Percentiles rank a stretch among this genome's conserved stretches.
phyloP scores from a whole-genome alignment of 305 asterid genomes.

The Solanum aculeatissimum region DNA sequence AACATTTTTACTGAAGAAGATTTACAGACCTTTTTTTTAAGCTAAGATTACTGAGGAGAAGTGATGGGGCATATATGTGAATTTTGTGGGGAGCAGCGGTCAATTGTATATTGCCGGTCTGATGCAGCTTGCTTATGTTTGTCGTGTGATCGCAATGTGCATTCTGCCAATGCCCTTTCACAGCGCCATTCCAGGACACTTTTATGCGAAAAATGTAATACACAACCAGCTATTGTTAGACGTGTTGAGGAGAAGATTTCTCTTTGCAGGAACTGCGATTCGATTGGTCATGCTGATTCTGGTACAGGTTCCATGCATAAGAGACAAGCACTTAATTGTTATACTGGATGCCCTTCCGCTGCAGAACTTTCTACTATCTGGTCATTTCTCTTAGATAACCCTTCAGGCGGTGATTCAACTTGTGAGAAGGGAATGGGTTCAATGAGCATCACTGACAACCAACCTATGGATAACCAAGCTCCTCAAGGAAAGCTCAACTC shows the following conservation, averaged over 20 bases:
- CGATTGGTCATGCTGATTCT: slow-evolving; percentile 38
- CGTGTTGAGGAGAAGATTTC: slow-evolving; percentile 61
- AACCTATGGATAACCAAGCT: slow-evolving; percentile 18
- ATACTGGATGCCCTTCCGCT: slow-evolving; percentile 86
- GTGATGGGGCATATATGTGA: slow-evolving; percentile 63
- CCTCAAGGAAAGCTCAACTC: slow-evolving; percentile 16
- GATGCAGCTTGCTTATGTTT: slow-evolving; percentile 77
- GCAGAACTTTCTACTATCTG: slow-evolving; percentile 73
- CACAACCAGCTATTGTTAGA: slow-evolving; percentile 57
- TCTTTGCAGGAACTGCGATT: slow-evolving; percentile 76
- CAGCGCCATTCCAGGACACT: slow-evolving; percentile 76
- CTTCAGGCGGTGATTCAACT: slow-evolving; percentile 31
- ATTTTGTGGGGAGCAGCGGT: slow-evolving; percentile 69
- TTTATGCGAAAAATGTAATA: slow-evolving; percentile 63
- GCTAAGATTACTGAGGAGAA: slow-evolving; percentile 4
- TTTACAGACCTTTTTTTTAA: neutral
- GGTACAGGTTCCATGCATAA: slow-evolving; percentile 28
- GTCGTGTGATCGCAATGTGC: slow-evolving; percentile 75
- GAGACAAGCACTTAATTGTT: slow-evolving; percentile 58
- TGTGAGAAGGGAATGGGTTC: slow-evolving; percentile 26
- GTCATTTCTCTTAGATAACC: slow-evolving; percentile 55
- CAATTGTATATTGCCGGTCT: slow-evolving; percentile 68
- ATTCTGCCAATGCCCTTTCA: slow-evolving; percentile 88
- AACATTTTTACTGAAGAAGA: neutral
- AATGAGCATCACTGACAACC: slow-evolving; percentile 26